Percentiles rank a stretch among this genome's conserved stretches.
Conservation (phyloP, 228 moss, liverwort and hornwort genomes). For the Sphagnum magellanicum region DNA sequence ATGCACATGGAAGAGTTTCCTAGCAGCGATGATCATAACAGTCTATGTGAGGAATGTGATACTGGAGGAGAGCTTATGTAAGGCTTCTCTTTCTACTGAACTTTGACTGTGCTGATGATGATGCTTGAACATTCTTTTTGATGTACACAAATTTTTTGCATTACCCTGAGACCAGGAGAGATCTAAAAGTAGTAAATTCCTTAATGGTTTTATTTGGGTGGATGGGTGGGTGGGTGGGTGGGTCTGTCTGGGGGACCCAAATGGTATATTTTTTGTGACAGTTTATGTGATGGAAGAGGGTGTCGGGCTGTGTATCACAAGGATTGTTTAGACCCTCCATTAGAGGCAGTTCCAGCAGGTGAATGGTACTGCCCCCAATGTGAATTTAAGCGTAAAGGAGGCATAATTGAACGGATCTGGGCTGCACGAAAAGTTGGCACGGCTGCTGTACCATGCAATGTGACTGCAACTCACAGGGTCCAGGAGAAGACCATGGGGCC, state of each 20-base stretch:
- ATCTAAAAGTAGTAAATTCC: too few relatives aligned
- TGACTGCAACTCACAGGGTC: constrained; percentile 5
- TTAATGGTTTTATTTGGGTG: too few relatives aligned
- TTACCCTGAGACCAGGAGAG: too few relatives aligned
- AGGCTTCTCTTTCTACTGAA: constrained; percentile 1
- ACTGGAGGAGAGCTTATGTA: constrained; percentile 58
- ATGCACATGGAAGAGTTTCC: constrained; percentile 17
- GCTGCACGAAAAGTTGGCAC: constrained; percentile 22
- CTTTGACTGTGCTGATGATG: too few relatives aligned
- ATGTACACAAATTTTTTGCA: too few relatives aligned
- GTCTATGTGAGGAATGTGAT: constrained; percentile 46
- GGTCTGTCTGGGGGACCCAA: too few relatives aligned
- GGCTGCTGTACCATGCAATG: constrained; percentile 1
- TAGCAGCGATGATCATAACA: constrained; percentile 51
- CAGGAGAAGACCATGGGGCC: constrained; percentile 5
- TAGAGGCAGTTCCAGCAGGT: constrained; percentile 37
- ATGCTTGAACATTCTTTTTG: too few relatives aligned
- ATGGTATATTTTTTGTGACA: constrained; percentile 5
- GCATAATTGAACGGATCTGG: constrained; percentile 40
- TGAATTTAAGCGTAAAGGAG: constrained; percentile 24
- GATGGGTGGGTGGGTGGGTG: too few relatives aligned
- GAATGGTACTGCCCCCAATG: constrained; percentile 55
- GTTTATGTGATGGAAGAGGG: constrained; percentile 51
- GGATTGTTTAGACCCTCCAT: constrained; percentile 49
- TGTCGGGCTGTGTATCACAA: constrained; percentile 55